These are phyloP conservation scores for Reutealis trisperma DNA, from an alignment of 345 rosid genomes.

Conservation along the genomic window DNA sequence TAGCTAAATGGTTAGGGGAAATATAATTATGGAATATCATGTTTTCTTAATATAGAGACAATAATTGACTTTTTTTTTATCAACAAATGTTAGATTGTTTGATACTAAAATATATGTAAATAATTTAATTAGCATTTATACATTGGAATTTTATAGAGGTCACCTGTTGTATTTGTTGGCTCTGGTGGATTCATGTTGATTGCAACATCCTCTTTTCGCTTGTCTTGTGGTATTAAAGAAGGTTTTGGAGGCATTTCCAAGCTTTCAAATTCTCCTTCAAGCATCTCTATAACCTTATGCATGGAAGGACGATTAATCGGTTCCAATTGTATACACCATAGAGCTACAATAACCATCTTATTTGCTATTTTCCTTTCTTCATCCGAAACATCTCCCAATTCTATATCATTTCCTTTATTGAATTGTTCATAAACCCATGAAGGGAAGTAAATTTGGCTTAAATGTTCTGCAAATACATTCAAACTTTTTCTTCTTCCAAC, in stretches of 20 bases:
- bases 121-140: no score
- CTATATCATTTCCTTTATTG: background rate
- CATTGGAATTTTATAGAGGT: no score
- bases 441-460: background rate
- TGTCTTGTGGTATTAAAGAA: background rate
- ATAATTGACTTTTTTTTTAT: no score
- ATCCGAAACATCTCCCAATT: background rate
- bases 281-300: background rate
- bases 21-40: no score
- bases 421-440: background rate
- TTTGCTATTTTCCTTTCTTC: background rate
- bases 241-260: background rate
- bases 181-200: background rate
- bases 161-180: no score
- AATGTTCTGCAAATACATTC: background rate
- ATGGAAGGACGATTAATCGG: background rate
- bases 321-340: slow-evolving; percentile 5
- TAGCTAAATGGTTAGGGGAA: no score
- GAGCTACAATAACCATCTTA: background rate
- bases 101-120: no score
- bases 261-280: background rate
- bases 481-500: no score
- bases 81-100: no score
- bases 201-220: background rate
- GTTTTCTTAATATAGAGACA: no score